Conservation (phyloP, 1,284 basidiomycete species). For the Papiliotrema fonsecae region DNA sequence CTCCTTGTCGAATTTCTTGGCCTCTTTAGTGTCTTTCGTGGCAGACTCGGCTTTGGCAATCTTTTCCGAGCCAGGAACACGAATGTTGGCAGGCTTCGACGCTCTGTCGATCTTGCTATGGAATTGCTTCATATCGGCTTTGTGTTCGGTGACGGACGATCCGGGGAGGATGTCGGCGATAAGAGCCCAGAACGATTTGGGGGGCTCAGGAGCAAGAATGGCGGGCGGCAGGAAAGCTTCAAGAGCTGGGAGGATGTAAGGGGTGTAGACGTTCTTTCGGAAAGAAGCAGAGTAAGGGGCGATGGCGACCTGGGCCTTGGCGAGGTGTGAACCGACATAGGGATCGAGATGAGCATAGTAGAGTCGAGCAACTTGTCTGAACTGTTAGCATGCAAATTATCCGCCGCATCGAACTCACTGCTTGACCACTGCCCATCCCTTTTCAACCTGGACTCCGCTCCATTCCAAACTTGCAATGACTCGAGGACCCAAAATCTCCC, state of each 20-base stretch:
- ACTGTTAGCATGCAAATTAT: background rate
- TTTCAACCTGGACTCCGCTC: constrained; percentile 12
- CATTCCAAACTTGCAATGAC: constrained; percentile 18
- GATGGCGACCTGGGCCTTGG: constrained; percentile 12
- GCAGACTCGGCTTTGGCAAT: constrained; percentile 12
- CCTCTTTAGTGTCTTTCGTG: constrained; percentile 7
- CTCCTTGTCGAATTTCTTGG: constrained; percentile 11
- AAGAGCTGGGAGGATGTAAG: constrained; percentile 34
- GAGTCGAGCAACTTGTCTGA: constrained; percentile 16
- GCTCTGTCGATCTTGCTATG: constrained; percentile 12
- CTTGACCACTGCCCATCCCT: constrained; percentile 17
- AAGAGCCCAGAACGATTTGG: constrained; percentile 32
- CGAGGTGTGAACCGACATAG: constrained; percentile 28
- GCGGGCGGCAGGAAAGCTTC: constrained; percentile 25
- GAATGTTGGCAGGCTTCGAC: constrained; percentile 12
- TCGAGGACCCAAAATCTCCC: constrained; percentile 26
- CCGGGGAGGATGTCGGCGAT: constrained; percentile 34
- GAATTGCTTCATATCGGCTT: constrained; percentile 20
- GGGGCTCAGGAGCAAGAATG: constrained; percentile 15
- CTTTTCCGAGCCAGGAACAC: constrained; percentile 13
- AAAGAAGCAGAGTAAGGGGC: constrained; percentile 14
- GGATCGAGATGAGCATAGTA: constrained; percentile 32
- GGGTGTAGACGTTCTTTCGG: constrained; percentile 22
- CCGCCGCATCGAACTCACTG: constrained; percentile 29
- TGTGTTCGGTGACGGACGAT: constrained; percentile 16